Conservation (phyloP, 2,329 filamentous ascomycete genomes). For the Alternaria sp. region DNA sequence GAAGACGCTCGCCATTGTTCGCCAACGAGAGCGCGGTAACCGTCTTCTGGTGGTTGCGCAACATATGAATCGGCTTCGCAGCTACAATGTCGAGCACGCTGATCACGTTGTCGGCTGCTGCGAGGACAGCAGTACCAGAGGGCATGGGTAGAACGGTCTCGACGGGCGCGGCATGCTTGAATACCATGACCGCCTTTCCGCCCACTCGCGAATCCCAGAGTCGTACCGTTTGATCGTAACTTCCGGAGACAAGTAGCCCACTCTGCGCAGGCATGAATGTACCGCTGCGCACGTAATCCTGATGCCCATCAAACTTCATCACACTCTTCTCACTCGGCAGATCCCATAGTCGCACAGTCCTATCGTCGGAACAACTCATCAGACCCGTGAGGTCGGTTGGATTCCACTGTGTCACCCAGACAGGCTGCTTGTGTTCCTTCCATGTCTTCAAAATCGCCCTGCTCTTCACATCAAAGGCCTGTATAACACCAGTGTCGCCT, state of each 20-base stretch:
- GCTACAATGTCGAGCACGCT: constrained; percentile 93
- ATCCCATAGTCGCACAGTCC: constrained; percentile 94
- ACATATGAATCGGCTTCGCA: constrained; percentile 83
- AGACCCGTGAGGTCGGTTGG: constrained; percentile 84
- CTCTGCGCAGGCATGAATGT: constrained; percentile 81
- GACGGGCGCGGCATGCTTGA: constrained; percentile 90
- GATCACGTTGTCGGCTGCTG: constrained; percentile 84
- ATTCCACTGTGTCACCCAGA: constrained; percentile 93
- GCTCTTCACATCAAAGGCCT: constrained; percentile 92
- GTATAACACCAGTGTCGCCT: constrained; percentile 89
- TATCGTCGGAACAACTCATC: constrained; percentile 91
- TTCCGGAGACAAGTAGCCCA: constrained; percentile 82
- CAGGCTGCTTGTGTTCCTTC: constrained; percentile 92
- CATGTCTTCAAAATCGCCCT: constrained; percentile 95
- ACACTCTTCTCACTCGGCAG: constrained; percentile 80
- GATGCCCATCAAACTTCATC: constrained; percentile 83
- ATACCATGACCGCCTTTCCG: constrained; percentile 77
- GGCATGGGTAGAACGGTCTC: constrained; percentile 89
- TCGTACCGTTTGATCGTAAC: constrained; percentile 92
- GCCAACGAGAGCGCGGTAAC: constrained; percentile 88
- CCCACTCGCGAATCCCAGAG: constrained; percentile 90
- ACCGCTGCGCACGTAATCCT: constrained; percentile 90
- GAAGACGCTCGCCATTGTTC: constrained; percentile 79
- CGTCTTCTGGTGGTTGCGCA: constrained; percentile 97
- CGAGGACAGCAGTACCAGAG: constrained; percentile 85